These are phyloP conservation scores for Aphanomyces euteiches DNA, from an alignment of 352 stramenopile species.

Conservation along the genomic window DNA sequence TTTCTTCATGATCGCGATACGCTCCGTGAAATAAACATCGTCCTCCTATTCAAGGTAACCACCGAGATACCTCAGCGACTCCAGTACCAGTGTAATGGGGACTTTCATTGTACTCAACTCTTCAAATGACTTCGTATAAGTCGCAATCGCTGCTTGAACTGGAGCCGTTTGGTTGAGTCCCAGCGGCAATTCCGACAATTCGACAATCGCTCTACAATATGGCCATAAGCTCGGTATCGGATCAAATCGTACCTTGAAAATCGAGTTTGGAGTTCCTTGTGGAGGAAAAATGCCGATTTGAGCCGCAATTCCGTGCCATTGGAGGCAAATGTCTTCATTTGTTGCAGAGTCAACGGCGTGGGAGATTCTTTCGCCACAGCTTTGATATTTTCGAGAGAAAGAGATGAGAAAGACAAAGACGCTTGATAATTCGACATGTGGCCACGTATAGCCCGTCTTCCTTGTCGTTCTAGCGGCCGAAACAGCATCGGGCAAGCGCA, in stretches of 20 bases:
- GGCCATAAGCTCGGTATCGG: neutral
- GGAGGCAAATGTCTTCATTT: conserved; percentile 78
- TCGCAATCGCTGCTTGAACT: conserved; percentile 55
- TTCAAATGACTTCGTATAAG: conserved; percentile 59
- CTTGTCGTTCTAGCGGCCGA: neutral
- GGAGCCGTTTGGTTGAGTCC: conserved; percentile 59
- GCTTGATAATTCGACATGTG: neutral
- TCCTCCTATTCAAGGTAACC: conserved; percentile 36
- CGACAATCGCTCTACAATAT: conserved; percentile 48
- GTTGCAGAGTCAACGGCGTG: conserved; percentile 68
- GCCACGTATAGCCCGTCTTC: neutral
- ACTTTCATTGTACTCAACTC: conserved; percentile 43
- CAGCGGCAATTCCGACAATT: conserved; percentile 68
- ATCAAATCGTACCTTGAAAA: conserved; percentile 47
- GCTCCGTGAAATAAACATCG: conserved; percentile 62
- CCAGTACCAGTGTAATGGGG: conserved; percentile 36
- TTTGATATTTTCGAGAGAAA: conserved; percentile 43
- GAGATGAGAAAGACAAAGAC: neutral
- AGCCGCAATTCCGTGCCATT: conserved; percentile 56
- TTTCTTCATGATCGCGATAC: conserved; percentile 48
- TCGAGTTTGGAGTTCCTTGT: conserved; percentile 73
- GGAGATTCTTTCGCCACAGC: conserved; percentile 51
- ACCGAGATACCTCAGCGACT: conserved; percentile 2
- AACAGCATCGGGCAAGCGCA: too few relatives aligned
- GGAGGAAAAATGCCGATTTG: conserved; percentile 62